Evolutionary conservation across 1,139 yeast genomes (phyloP), one percentile per base, ranked within the genome.

Genomic region (Oligophagozyma castellii): DNA sequence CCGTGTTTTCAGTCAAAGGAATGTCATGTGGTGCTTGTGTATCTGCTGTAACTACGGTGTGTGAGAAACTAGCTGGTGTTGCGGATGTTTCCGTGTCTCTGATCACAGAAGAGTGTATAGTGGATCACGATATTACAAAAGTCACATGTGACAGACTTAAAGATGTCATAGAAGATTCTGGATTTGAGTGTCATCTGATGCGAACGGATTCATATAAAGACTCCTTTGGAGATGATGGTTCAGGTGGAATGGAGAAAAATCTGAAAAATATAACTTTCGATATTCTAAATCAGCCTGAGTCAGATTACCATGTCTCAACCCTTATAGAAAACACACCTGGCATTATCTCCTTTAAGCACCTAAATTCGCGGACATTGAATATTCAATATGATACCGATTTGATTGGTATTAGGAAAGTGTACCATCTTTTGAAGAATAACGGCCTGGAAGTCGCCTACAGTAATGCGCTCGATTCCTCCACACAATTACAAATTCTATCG

Each of bases 1-100:
- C 20, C 3, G 19, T 22, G 10, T 13, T 41, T 3, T 20, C 23
- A 1, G 56, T 73, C 3, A 42, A 45, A 14, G 94, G 94, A 5
- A 84, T 84, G 95, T 81, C 95, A 2, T 84, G 95, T 46, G 79
- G 89, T 5, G 70, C 92, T 1, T 84, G 95, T 49, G 67, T 75
- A 1, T 64, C 75, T 0, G 61, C 86, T 1, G 70, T 84, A 14
- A 70, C 76, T 1, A 55, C 56, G 20, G 69, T 73, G 1, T 46
- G 81, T 16, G 58, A 61, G 30, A 42, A 48, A 1, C 26, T 67
- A 4, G 72, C 73, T 3, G 46, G 49, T 7, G 52, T 56, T 3
- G 18, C 32, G 3, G 30, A 35, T 16, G 81, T 63, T 0, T 59
- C 65, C 3, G 80, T 84, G 2, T 76, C 93, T 2, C 58, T 79